Evolutionary conservation across 1,284 basidiomycete species (phyloP).

Genomic region (Gymnopus androsaceus): DNA sequence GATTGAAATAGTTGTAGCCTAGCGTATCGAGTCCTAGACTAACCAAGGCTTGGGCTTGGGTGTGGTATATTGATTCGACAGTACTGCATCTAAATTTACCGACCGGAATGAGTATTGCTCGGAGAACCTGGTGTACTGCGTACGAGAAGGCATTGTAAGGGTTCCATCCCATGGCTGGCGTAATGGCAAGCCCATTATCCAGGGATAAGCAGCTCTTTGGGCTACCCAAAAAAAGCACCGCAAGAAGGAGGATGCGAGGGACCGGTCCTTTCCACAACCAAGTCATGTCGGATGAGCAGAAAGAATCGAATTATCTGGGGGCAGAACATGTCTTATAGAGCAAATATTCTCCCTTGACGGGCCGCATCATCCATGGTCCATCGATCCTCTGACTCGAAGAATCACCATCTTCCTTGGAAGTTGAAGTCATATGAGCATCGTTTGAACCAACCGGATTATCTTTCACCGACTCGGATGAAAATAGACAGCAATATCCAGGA

Average conservation of each 20-base stretch:
- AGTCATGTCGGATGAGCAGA: neutral
- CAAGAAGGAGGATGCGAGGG: no score
- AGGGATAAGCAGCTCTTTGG: constrained; percentile 24
- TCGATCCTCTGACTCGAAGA: no score
- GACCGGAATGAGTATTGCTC: neutral
- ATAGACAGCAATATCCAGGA: no score
- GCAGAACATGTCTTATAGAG: no score
- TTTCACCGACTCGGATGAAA: no score
- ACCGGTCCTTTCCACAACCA: no score
- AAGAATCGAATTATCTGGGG: no score
- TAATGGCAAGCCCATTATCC: constrained; percentile 42
- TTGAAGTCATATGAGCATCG: no score
- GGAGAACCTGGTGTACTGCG: constrained; percentile 18
- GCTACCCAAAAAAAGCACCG: neutral
- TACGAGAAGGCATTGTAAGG: constrained; percentile 48
- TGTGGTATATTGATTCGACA: constrained; percentile 38
- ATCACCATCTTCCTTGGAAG: no score
- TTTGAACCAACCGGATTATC: no score
- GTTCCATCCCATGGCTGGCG: constrained; percentile 52
- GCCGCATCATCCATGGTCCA: no score
- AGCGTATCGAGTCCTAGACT: constrained; percentile 34
- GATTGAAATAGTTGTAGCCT: constrained; percentile 43
- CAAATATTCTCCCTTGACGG: no score
- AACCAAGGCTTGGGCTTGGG: constrained; percentile 37
- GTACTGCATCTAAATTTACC: constrained; percentile 34